Evolutionary conservation across 768 basidiomycete genomes (phyloP).

Genomic region (Suillus subaureus): DNA sequence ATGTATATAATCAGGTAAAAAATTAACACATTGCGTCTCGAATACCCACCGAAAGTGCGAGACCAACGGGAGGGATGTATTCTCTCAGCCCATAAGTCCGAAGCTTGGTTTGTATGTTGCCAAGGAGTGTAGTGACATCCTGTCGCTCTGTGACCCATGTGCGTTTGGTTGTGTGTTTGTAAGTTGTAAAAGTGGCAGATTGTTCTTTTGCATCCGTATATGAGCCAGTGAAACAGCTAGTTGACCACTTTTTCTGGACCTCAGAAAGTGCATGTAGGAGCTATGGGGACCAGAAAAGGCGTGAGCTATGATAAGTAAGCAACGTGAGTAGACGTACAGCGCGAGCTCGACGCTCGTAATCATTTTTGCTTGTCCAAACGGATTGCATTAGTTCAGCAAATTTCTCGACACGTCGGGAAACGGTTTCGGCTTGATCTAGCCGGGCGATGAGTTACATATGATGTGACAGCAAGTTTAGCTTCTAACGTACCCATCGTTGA

Average conservation of each 20-base stretch:
- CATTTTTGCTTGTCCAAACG: constrained; percentile 84
- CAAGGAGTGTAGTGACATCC: constrained; percentile 84
- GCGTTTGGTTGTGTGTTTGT: constrained; percentile 86
- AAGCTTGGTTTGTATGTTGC: constrained; percentile 93
- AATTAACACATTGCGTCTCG: neutral
- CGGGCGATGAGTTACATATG: neutral
- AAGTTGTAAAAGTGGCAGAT: constrained; percentile 68
- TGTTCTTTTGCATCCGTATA: constrained; percentile 83
- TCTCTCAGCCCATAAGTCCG: constrained; percentile 85
- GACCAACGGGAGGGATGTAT: constrained; percentile 77
- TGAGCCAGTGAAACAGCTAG: constrained; percentile 65
- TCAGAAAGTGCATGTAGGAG: constrained; percentile 67
- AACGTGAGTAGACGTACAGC: constrained; percentile 45
- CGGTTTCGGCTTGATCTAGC: constrained; percentile 92
- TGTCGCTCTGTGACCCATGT: constrained; percentile 89
- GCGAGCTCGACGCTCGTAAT: constrained; percentile 87
- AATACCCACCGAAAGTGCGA: constrained; percentile 55
- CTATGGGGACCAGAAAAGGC: constrained; percentile 33
- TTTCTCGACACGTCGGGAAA: constrained; percentile 90
- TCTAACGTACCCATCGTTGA: constrained; percentile 83
- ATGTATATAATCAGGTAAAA: constrained; percentile 16
- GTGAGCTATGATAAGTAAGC: neutral
- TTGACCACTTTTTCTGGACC: constrained; percentile 71
- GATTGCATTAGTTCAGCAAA: constrained; percentile 96
- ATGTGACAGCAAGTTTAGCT: neutral